Evolutionary conservation across 2,329 filamentous ascomycete species (phyloP).

Genomic region (Botrytis byssoidea): DNA sequence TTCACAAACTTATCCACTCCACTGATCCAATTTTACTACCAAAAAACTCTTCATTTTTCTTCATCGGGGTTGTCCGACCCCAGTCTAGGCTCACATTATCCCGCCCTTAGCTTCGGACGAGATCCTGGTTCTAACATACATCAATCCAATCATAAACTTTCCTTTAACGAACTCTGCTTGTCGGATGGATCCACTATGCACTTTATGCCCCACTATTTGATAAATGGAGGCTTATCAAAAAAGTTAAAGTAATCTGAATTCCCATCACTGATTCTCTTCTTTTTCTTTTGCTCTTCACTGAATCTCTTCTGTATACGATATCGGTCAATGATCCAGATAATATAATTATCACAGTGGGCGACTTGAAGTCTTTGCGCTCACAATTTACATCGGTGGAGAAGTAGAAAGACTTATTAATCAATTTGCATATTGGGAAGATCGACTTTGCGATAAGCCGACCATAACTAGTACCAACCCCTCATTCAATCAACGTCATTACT

Average conservation of each 20-base stretch:
- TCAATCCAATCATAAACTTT: constrained; percentile 2
- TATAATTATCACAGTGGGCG: constrained; percentile 35
- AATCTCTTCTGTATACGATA: neutral
- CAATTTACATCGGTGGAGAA: constrained; percentile 26
- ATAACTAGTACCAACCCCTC: neutral
- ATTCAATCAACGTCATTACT: neutral
- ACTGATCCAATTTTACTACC: neutral
- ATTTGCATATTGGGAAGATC: neutral
- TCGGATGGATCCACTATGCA: neutral
- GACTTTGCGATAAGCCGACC: neutral
- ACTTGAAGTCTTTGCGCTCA: constrained; percentile 42
- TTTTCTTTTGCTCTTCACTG: neutral
- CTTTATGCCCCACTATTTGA: constrained; percentile 12
- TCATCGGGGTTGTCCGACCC: constrained; percentile 18
- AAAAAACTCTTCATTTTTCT: constrained; percentile 11
- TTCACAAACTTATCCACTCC: constrained; percentile 5
- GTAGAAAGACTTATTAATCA: constrained; percentile 37
- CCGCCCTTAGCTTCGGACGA: constrained; percentile 10
- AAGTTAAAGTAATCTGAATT: constrained; percentile 14
- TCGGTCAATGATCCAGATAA: constrained; percentile 11
- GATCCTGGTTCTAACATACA: neutral
- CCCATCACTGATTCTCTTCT: neutral
- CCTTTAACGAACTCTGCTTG: neutral
- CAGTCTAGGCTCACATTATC: constrained; percentile 12
- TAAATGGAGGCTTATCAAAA: constrained; percentile 6